phyloP scores from a whole-genome alignment of 2,329 filamentous ascomycete genomes.

The Aureobasidium subglaciale region DNA sequence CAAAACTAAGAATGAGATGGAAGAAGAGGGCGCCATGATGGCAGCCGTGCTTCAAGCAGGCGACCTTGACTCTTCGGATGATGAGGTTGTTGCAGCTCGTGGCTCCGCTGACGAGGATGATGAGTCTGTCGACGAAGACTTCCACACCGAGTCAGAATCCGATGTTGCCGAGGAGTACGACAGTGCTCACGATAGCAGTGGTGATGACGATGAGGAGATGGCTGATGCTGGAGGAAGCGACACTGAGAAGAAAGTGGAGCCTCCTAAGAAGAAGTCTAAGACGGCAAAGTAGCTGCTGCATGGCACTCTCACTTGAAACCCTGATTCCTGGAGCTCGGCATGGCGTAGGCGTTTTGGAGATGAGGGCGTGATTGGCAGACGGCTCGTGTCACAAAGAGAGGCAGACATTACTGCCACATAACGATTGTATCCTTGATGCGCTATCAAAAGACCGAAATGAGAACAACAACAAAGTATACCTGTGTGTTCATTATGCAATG shows the following conservation, averaged over 20 bases:
- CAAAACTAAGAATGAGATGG: slow-evolving; percentile 97
- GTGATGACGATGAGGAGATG: slow-evolving; percentile 59
- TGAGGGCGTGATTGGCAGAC: background rate
- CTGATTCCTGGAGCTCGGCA: background rate
- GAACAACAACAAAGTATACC: background rate
- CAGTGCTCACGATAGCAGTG: slow-evolving; percentile 80
- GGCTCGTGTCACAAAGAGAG: background rate
- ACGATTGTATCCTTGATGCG: background rate
- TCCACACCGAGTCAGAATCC: slow-evolving; percentile 83
- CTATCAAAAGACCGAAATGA: background rate
- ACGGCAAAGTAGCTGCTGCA: slow-evolving; percentile 21
- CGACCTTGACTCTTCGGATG: slow-evolving; percentile 75
- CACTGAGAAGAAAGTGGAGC: slow-evolving; percentile 46
- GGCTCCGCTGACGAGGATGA: slow-evolving; percentile 94
- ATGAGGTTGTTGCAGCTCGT: slow-evolving; percentile 68
- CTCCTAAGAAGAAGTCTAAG: slow-evolving; percentile 61
- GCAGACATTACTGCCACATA: background rate
- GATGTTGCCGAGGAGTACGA: slow-evolving; percentile 97
- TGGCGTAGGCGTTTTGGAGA: slow-evolving; percentile 13
- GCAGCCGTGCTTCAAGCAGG: slow-evolving; percentile 71
- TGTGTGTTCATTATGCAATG: no score
- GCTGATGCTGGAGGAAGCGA: slow-evolving; percentile 53
- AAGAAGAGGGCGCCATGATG: slow-evolving; percentile 70
- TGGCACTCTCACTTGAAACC: background rate
- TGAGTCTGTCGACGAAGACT: slow-evolving; percentile 93